These are phyloP conservation scores for Lathyrus sativus DNA, from an alignment of 306 rosid species.

Conservation along the genomic window DNA sequence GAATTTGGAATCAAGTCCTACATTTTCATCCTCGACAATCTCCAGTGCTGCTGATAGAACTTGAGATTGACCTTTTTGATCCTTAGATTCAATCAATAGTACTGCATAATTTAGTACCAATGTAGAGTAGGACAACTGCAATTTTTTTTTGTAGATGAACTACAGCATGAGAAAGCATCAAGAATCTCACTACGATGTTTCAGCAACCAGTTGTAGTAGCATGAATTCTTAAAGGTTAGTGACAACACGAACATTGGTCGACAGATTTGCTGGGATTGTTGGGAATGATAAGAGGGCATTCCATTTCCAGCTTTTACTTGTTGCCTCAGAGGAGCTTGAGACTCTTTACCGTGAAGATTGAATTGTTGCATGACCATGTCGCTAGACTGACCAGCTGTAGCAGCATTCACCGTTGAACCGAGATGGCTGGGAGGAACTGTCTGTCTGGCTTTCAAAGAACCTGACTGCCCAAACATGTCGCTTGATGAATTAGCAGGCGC, in stretches of 20 bases:
- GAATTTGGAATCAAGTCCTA: conserved; percentile 75
- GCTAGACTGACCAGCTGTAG: conserved; percentile 47
- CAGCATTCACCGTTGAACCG: conserved; percentile 57
- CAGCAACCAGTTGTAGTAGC: too few relatives aligned
- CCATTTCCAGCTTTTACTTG: conserved; percentile 61
- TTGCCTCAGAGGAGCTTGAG: conserved; percentile 67
- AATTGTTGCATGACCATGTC: conserved; percentile 61
- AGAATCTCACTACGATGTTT: too few relatives aligned
- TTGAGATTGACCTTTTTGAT: conserved; percentile 90
- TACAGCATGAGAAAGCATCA: conserved; percentile 80
- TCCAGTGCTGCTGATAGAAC: conserved; percentile 91
- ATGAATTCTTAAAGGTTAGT: too few relatives aligned
- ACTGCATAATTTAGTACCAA: conserved; percentile 85
- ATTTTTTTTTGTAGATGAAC: conserved; percentile 77
- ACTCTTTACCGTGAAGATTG: conserved; percentile 68
- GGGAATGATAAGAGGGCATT: conserved; percentile 62
- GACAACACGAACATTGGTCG: too few relatives aligned
- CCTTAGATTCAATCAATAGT: conserved; percentile 72
- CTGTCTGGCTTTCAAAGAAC: conserved; percentile 80
- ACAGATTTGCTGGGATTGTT: too few relatives aligned
- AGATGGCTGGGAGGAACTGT: conserved; percentile 64
- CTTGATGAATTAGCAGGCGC: conserved; percentile 84
- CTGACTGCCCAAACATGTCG: conserved; percentile 79
- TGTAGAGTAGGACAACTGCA: conserved; percentile 82
- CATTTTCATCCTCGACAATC: conserved; percentile 72